Evolutionary conservation across 306 rosid species (phyloP), one percentile per base, ranked within the genome.

Genomic region (Trifolium pratense): DNA sequence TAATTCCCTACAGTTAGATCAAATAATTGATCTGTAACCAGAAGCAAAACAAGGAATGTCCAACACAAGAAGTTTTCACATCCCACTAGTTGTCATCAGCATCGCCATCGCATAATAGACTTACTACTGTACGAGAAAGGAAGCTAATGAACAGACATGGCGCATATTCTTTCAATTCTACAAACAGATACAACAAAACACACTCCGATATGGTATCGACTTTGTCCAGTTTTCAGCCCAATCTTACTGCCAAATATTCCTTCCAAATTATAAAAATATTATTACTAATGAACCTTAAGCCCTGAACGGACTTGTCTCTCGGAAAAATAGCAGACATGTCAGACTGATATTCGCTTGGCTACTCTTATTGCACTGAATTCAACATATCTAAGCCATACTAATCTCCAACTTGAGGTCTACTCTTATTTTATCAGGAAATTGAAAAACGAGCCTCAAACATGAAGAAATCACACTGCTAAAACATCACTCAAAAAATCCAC

Each of bases 401-500:
- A 72, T 55, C 42, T 63, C 81, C 80, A 68, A 25, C 80, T 77
- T 65, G 71, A 82, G 52, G 78, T 78, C 70, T 60, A 70, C 68
- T 53, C 46, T 64, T 66, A 77, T 66, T 80, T 76, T 68, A 79
- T 72, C 83, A 83, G 73, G 74, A 77, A 74, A 83, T 45, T 51
- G 46, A 78, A 55, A 55, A 78, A 48, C 68, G 73, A 76, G 75
- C 85, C 73, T 81, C 84, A 81, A 75, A 65, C 66, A 64, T 70
- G 78, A 75, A 40, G 78, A 87, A 76, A 80, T 25, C 82, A 80
- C 48, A 75, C 82, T 80, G 80, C 74, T 70, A 81, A 81, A 89
- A 89, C 58, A 68, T 57, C 85, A 66, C 65, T 77, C 26, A 62
- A 51, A 68, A 78, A 59, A 71, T 46, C 87, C 83, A 86, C 68